Percentiles rank a stretch among this genome's conserved stretches.
Evolutionary conservation across 2,329 filamentous ascomycete species (phyloP).

Genomic region (Chalaropsis ovoidea): DNA sequence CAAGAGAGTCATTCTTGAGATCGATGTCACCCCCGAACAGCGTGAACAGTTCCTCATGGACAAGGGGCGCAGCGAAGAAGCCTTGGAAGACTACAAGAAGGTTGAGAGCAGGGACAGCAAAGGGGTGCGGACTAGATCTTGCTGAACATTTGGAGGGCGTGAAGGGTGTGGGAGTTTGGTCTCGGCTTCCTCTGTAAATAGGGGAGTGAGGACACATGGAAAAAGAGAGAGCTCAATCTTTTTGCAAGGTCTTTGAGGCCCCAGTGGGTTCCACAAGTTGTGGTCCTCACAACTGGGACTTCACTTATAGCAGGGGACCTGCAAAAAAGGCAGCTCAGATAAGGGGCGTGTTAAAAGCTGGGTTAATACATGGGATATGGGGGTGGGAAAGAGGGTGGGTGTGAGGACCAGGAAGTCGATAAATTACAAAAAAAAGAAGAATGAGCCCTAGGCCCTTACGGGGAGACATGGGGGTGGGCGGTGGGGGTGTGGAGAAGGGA

Average conservation of each 20-base stretch:
- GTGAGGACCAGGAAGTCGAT: neutral
- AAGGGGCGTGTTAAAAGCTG: neutral
- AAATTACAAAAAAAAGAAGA: neutral
- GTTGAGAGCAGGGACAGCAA: conserved; percentile 49
- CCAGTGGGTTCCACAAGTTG: neutral
- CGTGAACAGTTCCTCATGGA: conserved; percentile 93
- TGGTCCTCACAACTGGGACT: neutral
- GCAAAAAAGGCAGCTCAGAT: neutral
- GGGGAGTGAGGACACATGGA: neutral
- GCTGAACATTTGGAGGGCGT: neutral
- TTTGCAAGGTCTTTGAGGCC: neutral
- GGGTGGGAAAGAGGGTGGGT: neutral
- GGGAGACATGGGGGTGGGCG: too few species aligned
- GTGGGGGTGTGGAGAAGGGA: neutral
- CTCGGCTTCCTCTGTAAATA: neutral
- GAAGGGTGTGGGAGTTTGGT: neutral
- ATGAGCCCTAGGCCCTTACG: neutral
- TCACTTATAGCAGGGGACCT: neutral
- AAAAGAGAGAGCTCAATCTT: neutral
- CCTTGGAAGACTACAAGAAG: conserved; percentile 78
- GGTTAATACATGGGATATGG: neutral
- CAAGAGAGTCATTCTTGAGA: conserved; percentile 53
- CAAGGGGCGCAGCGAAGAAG: conserved; percentile 79
- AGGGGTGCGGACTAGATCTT: neutral
- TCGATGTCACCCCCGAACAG: conserved; percentile 71